Base-by-base conservation (phyloP, 2,329 filamentous ascomycete species). In the Decorospora gaudefroyi region DNA sequence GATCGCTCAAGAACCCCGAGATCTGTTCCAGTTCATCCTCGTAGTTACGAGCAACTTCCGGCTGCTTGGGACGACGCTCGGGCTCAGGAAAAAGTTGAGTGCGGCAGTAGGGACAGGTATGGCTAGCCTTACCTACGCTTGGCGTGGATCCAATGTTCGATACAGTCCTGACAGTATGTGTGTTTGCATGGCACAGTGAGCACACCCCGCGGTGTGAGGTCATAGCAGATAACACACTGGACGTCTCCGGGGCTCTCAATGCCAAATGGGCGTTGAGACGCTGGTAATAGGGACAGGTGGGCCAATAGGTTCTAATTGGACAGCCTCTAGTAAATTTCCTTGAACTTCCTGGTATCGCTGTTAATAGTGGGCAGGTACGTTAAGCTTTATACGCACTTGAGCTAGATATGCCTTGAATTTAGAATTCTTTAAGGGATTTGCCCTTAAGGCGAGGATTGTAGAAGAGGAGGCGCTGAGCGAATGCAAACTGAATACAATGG, bases 71-170 rank as follows among this genome's bases (percentile, higher is more conserved):
- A n/a, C 4, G 13, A 18, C 30, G 28, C 15, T 16, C 7, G 6
- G 35, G 25, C 18, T 41, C 6, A n/a, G 30, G 13, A 12, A 46
- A 46, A 2, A 46, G 30, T 25, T 46, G 23, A 8, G 42, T 46
- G 8, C 42, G 36, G 26, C 42, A 46, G 35, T 41, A 41, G 6
- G 36, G 29, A 11, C 42, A 46, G n/a, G 13, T 40, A 23, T 41
- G 18, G 29, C 35, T 40, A 15, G 18, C 19, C 2, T 26, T 23
- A n/a, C n/a, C 23, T 34, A 8, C 8, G 5, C 16, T n/a, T n/a
- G 10, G 29, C 29, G 6, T 46, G 10, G 1, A 26, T 34, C 30
- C 30, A 41, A 6, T 9, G 5, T 10, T 36, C 13, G 11, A 36
- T 23, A 19, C 36, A 46, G 10, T 4, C 17, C 15, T 25, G 8